These are phyloP conservation scores for Populus pruinosa DNA, from an alignment of 345 rosid species.

Conservation along the genomic window DNA sequence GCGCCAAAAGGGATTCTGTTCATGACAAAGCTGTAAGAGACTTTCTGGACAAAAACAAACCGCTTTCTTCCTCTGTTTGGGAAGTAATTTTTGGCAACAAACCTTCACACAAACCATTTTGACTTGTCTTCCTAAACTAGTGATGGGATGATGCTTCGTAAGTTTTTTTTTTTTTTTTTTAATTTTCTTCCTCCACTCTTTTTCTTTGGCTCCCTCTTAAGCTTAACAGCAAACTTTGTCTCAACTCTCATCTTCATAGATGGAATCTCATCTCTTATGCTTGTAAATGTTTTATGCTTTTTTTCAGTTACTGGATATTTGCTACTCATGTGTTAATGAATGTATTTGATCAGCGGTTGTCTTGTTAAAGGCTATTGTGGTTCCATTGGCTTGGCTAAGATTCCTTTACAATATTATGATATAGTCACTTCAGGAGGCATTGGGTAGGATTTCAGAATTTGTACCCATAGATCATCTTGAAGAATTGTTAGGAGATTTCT, in stretches of 20 bases:
- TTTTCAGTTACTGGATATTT: too few relatives aligned
- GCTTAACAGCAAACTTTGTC: neutral
- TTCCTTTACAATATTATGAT: too few relatives aligned
- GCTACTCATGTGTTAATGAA: too few relatives aligned
- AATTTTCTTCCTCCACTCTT: neutral
- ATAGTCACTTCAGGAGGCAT: too few relatives aligned
- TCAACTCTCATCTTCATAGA: neutral
- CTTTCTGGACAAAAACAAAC: constrained; percentile 69
- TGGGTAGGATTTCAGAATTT: too few relatives aligned
- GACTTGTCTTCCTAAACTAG: neutral
- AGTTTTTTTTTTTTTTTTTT: neutral
- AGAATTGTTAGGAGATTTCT: too few relatives aligned
- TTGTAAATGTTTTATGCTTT: too few relatives aligned
- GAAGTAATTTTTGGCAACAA: constrained; percentile 72
- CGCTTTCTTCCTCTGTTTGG: constrained; percentile 58
- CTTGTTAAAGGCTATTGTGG: too few relatives aligned
- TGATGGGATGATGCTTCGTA: neutral
- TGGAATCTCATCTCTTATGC: neutral
- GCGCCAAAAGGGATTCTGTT: constrained; percentile 60
- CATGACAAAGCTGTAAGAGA: constrained; percentile 68
- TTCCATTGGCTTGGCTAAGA: too few relatives aligned
- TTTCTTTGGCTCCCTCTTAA: neutral
- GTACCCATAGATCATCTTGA: too few relatives aligned
- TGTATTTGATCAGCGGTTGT: too few relatives aligned
- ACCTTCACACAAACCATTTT: constrained; percentile 32